Percentiles rank a stretch among this genome's conserved stretches.
Evolutionary conservation across 2,329 filamentous ascomycete genomes (phyloP).

Genomic region (Alternaria sp.): DNA sequence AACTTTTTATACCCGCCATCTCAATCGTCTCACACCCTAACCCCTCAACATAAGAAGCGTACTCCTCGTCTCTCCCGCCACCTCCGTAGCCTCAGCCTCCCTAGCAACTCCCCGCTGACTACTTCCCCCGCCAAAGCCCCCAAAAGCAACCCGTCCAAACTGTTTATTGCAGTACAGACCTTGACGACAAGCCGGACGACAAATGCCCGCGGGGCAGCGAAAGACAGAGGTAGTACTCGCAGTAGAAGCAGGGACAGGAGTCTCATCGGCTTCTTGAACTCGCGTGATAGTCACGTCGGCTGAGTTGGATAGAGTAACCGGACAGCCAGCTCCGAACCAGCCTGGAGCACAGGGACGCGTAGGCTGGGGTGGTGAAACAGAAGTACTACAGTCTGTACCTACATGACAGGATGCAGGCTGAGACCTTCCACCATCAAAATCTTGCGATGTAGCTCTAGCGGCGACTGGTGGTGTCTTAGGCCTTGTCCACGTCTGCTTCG

Average conservation of each 20-base stretch:
- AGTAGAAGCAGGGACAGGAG: neutral
- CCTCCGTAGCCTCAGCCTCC: neutral
- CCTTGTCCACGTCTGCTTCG: no score
- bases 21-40: no score
- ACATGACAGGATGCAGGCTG: neutral
- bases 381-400: neutral
- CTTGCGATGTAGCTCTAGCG: neutral
- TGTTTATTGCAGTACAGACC: neutral
- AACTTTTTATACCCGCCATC: neutral
- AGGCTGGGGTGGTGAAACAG: neutral
- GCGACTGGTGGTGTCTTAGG: no score
- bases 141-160: neutral
- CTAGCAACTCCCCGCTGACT: neutral
- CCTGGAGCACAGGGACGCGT: neutral
- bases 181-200: neutral
- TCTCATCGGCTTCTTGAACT: fast-evolving
- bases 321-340: neutral
- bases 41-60: neutral
- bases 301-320: neutral
- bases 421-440: neutral
- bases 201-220: neutral
- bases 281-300: neutral
- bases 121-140: neutral
- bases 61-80: neutral
- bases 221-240: neutral